Evolutionary conservation across 495 filamentous ascomycete genomes (phyloP), one percentile per base, ranked within the genome.

Genomic region (Aspergillus cavernicola): DNA sequence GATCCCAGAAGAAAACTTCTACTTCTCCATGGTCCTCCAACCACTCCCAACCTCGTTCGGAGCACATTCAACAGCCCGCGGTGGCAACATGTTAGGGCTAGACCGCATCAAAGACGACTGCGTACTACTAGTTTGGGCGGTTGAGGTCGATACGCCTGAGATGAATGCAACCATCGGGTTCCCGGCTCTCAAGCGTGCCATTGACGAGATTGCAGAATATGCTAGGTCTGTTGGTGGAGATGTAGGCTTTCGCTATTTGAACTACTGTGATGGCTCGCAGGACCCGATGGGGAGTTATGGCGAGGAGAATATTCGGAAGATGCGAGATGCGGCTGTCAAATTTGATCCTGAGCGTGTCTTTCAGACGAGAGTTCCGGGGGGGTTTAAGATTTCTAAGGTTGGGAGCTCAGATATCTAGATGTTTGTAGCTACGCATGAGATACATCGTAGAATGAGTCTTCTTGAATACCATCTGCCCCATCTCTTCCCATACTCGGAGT

Each of bases 311-410:
- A 23, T 15, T 20, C 36, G 6, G 15, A 35, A 33, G 16, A 22
- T 48, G 44, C 15, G 26, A n/a, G 29, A 33, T 16, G 29, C 33
- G 2, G 33, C 29, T 18, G 19, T 11, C 18, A 49, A 37, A n/a
- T 37, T 4, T 24, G 45, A 49, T 38, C 32, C 45, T 8, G 10
- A 12, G 8, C 32, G 45, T n/a, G 23, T 37, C 19, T 49, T 49
- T 26, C 45, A 49, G 32, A 37, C 13, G 6, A 10, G 13, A 18
- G 45, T 49, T 4, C 45, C 45, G 12, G 45, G 45, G 5, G 31
- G 45, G 9, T 49, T 49, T 59, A 19, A 83, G 67, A 40, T 40
- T 23, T 23, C 38, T 12, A 23, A 38, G n/a, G n/a, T 38, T n/a
- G n/a, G n/a, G n/a, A n/a, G n/a, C n/a, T n/a, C n/a, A n/a, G n/a